phyloP scores from a whole-genome alignment of 495 filamentous ascomycete genomes.

The Xylaria curta region DNA sequence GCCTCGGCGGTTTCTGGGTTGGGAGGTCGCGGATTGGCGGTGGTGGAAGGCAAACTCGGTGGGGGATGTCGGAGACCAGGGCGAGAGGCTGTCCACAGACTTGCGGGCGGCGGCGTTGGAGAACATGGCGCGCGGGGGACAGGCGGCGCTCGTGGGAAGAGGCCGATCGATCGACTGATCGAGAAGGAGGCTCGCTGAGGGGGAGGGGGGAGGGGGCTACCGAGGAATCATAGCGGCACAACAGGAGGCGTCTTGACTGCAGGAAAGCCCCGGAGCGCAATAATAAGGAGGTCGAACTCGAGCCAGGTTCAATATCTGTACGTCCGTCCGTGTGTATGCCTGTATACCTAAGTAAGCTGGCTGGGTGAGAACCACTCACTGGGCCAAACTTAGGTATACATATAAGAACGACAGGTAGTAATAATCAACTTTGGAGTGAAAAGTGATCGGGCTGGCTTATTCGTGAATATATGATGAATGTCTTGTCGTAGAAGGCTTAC shows the following conservation, averaged over 20 bases:
- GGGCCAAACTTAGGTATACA: background rate
- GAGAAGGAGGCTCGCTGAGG: constrained; percentile 37
- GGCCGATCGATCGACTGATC: constrained; percentile 30
- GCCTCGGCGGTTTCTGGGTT: constrained; percentile 62
- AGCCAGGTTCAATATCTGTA: background rate
- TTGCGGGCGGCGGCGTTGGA: constrained; percentile 67
- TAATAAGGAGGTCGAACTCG: background rate
- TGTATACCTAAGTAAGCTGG: background rate
- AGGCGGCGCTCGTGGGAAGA: constrained; percentile 29
- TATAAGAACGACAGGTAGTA: background rate
- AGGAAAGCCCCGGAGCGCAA: constrained; percentile 29
- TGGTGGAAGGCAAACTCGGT: constrained; percentile 68
- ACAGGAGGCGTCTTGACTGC: constrained; percentile 23
- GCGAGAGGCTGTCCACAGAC: constrained; percentile 71
- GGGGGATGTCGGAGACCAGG: constrained; percentile 57
- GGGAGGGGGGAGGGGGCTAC: constrained; percentile 28
- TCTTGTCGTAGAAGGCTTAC: no score
- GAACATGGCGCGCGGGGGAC: constrained; percentile 62
- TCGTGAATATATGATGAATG: no score
- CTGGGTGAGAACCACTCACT: background rate
- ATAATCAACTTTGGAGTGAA: background rate
- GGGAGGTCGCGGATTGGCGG: constrained; percentile 37
- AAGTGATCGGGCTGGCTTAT: no score
- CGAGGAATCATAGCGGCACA: constrained; percentile 43
- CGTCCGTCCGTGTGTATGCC: no score